Evolutionary conservation across 768 basidiomycete genomes (phyloP).

Genomic region (Phaeotremella skinneri): DNA sequence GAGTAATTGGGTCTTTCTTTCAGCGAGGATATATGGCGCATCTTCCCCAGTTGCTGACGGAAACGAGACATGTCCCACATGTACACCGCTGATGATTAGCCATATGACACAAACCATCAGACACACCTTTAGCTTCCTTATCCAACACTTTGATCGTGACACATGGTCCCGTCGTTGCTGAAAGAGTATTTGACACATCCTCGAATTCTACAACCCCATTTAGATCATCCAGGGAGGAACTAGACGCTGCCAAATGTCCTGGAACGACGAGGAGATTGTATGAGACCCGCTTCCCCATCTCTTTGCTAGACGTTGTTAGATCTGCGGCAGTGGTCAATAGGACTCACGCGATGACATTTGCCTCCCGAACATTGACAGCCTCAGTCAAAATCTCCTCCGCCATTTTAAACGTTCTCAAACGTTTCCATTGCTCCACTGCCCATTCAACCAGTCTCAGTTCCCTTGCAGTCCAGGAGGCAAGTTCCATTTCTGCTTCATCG

Average conservation of each 20-base stretch:
- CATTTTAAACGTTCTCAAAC: slow-evolving; percentile 83
- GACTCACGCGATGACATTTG: slow-evolving; percentile 67
- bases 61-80: slow-evolving; percentile 87
- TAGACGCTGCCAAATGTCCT: slow-evolving; percentile 72
- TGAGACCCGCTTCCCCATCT: slow-evolving; percentile 77
- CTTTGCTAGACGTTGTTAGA: slow-evolving; percentile 61
- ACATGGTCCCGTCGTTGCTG: slow-evolving; percentile 71
- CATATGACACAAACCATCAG: neutral
- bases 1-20: slow-evolving; percentile 90
- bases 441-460: slow-evolving; percentile 79
- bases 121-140: slow-evolving; percentile 62
- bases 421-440: slow-evolving; percentile 80
- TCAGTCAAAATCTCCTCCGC: slow-evolving; percentile 80
- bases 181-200: slow-evolving; percentile 79
- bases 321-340: slow-evolving; percentile 11
- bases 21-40: slow-evolving; percentile 87
- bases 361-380: slow-evolving; percentile 87
- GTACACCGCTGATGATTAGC: slow-evolving; percentile 64
- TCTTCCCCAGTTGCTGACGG: slow-evolving; percentile 81
- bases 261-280: slow-evolving; percentile 94
- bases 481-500: slow-evolving; percentile 70
- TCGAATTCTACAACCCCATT: slow-evolving; percentile 88
- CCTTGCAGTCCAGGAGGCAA: slow-evolving; percentile 74
- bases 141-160: slow-evolving; percentile 90
- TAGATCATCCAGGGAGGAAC: slow-evolving; percentile 78